phyloP scores from a whole-genome alignment of 2,329 filamentous ascomycete species.

The Xylaria sp. region DNA sequence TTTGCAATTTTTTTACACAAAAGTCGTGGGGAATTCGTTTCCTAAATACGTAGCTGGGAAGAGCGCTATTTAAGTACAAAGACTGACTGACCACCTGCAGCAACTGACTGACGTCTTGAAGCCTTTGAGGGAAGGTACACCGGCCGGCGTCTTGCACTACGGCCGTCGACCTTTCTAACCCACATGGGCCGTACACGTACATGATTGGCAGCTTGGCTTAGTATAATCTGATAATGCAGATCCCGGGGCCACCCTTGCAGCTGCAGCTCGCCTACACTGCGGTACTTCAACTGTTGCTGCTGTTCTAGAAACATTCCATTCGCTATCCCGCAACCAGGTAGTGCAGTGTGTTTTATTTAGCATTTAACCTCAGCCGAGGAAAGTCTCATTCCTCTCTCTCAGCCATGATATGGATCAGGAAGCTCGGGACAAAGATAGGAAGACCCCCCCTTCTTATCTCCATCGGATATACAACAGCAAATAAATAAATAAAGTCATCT shows the following conservation, averaged over 20 bases:
- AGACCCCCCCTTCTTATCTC: constrained; percentile 5
- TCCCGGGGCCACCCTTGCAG: constrained; percentile 29
- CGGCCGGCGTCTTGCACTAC: not conserved
- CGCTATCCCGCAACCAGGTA: not conserved
- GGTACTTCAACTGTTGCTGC: constrained; percentile 1
- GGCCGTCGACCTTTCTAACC: constrained; percentile 14
- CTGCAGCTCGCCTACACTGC: constrained; percentile 11
- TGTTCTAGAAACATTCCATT: constrained; percentile 26
- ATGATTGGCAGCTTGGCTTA: constrained; percentile 17
- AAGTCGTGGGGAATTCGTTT: constrained; percentile 20
- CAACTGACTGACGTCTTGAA: constrained; percentile 24
- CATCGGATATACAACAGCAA: constrained; percentile 4
- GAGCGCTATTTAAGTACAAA: constrained; percentile 31
- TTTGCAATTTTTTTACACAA: constrained; percentile 16
- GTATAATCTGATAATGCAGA: constrained; percentile 37
- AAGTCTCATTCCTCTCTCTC: not conserved
- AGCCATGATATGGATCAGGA: constrained; percentile 6
- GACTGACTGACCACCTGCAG: constrained; percentile 9
- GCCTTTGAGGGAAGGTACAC: not conserved
- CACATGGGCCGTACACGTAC: constrained; percentile 9
- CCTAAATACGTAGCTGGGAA: constrained; percentile 11
- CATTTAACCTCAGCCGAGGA: not conserved
- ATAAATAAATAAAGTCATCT: constrained; percentile 4
- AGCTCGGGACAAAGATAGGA: constrained; percentile 17
- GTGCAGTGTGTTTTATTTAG: not conserved